Conservation (phyloP, 176 grass and related monocot species). For the Typha latifolia region DNA sequence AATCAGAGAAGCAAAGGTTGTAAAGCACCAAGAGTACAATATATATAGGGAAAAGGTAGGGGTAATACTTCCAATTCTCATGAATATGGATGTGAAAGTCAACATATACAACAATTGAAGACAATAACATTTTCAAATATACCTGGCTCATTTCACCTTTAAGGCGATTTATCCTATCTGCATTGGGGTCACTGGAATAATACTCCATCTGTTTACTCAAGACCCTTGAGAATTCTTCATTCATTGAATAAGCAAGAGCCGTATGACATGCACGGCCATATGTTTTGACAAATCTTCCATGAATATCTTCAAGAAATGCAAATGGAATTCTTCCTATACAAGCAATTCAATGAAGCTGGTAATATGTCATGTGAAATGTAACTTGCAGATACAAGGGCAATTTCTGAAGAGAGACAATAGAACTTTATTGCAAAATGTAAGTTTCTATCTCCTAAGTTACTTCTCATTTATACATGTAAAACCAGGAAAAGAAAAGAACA, state of each 20-base stretch:
- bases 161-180: constrained; percentile 89
- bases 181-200: constrained; percentile 87
- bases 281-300: constrained; percentile 85
- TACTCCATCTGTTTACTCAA: constrained; percentile 90
- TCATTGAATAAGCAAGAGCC: constrained; percentile 85
- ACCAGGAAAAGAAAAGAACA: too few relatives aligned
- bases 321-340: constrained; percentile 72
- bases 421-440: not conserved
- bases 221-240: constrained; percentile 96
- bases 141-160: constrained; percentile 96
- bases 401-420: not conserved
- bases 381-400: not conserved
- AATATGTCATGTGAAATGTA: constrained; percentile 10
- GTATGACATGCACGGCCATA: constrained; percentile 80
- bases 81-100: not conserved
- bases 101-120: not conserved
- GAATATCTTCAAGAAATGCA: constrained; percentile 90
- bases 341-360: not conserved
- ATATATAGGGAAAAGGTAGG: not conserved
- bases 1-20: too few relatives aligned
- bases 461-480: not conserved
- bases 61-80: too few relatives aligned
- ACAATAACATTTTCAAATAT: not conserved
- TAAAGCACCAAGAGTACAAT: not conserved
- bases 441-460: not conserved